Evolutionary conservation across 345 rosid genomes (phyloP), one percentile per base, ranked within the genome.

Genomic region (Linum trigynum): DNA sequence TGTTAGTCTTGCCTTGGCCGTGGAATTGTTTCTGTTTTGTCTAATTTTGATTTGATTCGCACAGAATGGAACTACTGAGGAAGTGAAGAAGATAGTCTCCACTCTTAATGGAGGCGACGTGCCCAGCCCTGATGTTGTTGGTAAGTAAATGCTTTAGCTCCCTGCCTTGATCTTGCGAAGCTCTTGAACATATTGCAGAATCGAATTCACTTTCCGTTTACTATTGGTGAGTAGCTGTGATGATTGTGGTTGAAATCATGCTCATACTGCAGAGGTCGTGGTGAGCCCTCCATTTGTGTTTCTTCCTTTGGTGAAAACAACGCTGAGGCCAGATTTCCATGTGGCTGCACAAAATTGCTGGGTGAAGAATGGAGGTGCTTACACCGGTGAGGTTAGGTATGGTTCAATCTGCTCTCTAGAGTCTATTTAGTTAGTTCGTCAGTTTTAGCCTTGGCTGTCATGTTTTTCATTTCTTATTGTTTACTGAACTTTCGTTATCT

Each of bases 311-410:
- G 95, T 89, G 55, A 87, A 92, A 74, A 72, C 74, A 70, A 55
- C 17, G 35, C 69, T 89, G 82, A 83, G 79, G 80, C 71, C 91
- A 61, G 90, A 87, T 65, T 87, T 92, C 48, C 81, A 80, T 69
- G 96, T 89, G 51, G 94, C 96, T 11, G 98, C 97, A 0, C 98
- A 92, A 68, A 92, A 92, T 79, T 92, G 96, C 64, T 92, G 96
- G 98, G 91, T 92, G 48, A 83, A 82, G 74, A 92, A 92, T 61
- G 98, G 98, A 43, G 98, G 96, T 74, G 98, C 98, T 65, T 92
- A 71, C 87, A 92, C 98, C 0, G 98, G 98, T 51, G 98, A 92
- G 69, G 82, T 92, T 64, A 89, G 97, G 98, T 89, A 73, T 23
- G 66, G 11, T n/a, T 12, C 9, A 7, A 0, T 36, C 55, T 37